phyloP scores from a whole-genome alignment of 305 asterid genomes.

The Stenogyne calaminthoides region DNA sequence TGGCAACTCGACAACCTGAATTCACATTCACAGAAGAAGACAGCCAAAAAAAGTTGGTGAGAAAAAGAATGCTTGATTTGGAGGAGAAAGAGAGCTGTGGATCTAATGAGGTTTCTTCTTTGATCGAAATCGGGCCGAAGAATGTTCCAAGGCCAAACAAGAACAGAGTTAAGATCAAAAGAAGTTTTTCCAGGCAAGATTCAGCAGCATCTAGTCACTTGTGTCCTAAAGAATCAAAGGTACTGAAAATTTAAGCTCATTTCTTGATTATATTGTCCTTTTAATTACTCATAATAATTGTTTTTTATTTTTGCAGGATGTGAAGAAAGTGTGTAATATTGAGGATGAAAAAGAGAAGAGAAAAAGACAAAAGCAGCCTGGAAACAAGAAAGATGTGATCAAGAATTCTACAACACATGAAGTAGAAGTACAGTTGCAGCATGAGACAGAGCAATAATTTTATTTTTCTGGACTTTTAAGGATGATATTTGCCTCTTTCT shows the following conservation, averaged over 20 bases:
- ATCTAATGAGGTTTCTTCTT: slow-evolving; percentile 51
- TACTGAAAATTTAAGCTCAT: not conserved
- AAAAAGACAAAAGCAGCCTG: slow-evolving; percentile 33
- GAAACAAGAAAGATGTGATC: slow-evolving; percentile 27
- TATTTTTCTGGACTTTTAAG: not conserved
- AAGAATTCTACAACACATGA: slow-evolving; percentile 16
- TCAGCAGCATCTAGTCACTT: slow-evolving; percentile 33
- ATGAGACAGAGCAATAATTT: slow-evolving; percentile 18
- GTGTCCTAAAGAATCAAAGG: slow-evolving; percentile 34
- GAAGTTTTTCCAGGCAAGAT: slow-evolving; percentile 28
- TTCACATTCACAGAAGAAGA: slow-evolving; percentile 18
- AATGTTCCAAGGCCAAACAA: slow-evolving; percentile 34
- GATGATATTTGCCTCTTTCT: not conserved
- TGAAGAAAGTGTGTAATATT: slow-evolving; percentile 18
- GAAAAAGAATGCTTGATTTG: slow-evolving; percentile 37
- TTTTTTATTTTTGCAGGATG: slow-evolving; percentile 6
- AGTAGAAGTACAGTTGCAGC: slow-evolving; percentile 17
- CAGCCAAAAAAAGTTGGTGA: not conserved
- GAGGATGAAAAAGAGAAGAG: slow-evolving; percentile 33
- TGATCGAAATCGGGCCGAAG: slow-evolving; percentile 30
- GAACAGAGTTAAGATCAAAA: slow-evolving; percentile 19
- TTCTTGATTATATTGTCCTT: not conserved
- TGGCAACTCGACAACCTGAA: slow-evolving; percentile 62
- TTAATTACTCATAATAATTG: not conserved
- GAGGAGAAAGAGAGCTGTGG: slow-evolving; percentile 67